phyloP scores from a whole-genome alignment of 2,329 filamentous ascomycete genomes.

The Colletotrichum kahawae region DNA sequence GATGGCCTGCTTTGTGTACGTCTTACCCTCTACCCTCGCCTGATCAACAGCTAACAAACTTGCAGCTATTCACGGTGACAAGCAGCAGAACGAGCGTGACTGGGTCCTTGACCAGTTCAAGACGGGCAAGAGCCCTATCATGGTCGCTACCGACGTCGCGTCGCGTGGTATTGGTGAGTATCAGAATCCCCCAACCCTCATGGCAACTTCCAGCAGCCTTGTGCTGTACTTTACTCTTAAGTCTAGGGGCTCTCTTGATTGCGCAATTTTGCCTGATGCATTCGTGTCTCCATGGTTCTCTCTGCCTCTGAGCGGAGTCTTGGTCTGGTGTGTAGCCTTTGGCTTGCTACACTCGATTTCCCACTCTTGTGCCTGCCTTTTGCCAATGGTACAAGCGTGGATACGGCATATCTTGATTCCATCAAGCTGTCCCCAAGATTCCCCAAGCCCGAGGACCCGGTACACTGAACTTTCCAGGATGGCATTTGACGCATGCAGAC shows the following conservation, averaged over 20 bases:
- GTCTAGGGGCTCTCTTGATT: constrained; percentile 86
- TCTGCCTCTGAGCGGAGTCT: constrained; percentile 74
- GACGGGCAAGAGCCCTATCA: constrained; percentile 98
- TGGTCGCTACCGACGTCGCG: constrained; percentile 99
- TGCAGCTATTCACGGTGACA: constrained; percentile 95
- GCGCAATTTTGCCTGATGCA: constrained; percentile 92
- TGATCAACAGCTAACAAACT: constrained; percentile 37
- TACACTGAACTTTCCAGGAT: constrained; percentile 58
- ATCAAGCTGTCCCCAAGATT: constrained; percentile 73
- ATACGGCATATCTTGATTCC: constrained; percentile 79
- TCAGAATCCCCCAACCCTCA: constrained; percentile 49
- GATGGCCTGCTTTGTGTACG: constrained; percentile 96
- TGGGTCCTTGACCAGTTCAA: constrained; percentile 99
- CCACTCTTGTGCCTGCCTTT: constrained; percentile 72
- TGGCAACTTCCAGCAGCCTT: constrained; percentile 64
- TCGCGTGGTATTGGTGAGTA: constrained; percentile 99
- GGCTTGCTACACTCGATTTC: constrained; percentile 74
- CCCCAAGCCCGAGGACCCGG: constrained; percentile 61
- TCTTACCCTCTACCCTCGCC: constrained; percentile 41
- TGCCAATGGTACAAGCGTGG: constrained; percentile 74
- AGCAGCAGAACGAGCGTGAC: constrained; percentile 99
- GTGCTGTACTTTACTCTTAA: constrained; percentile 88
- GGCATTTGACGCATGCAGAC: constrained; percentile 65
- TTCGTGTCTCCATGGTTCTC: constrained; percentile 84
- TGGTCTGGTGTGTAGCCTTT: constrained; percentile 77